Percentiles rank a stretch among this genome's conserved stretches.
Conservation (phyloP, 2,329 filamentous ascomycete genomes). For the Microdochium bolleyi region DNA sequence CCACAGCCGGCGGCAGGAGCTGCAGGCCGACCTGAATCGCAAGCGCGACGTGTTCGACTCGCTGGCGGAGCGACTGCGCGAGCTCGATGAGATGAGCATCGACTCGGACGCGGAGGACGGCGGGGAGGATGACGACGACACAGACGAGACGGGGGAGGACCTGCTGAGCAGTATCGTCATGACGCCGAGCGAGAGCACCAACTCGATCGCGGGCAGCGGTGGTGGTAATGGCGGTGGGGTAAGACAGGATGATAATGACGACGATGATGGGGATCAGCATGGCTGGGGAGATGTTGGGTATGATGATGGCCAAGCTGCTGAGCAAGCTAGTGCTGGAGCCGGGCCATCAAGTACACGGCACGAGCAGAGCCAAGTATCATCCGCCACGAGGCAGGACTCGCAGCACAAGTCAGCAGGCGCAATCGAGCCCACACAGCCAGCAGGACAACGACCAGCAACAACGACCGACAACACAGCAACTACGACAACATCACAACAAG, state of each 20-base stretch:
- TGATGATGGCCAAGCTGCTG: neutral
- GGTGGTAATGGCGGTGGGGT: neutral
- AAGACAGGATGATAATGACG: neutral
- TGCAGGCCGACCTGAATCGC: slow-evolving; percentile 54
- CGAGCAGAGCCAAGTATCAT: neutral
- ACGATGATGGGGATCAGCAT: neutral
- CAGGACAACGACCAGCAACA: neutral
- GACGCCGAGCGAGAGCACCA: slow-evolving; percentile 45
- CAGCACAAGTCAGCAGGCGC: neutral
- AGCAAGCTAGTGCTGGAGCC: neutral
- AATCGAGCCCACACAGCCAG: neutral
- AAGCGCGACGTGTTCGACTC: slow-evolving; percentile 61
- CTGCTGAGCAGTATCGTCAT: slow-evolving; percentile 45
- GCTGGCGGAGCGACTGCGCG: slow-evolving; percentile 57
- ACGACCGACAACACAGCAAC: neutral
- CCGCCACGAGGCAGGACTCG: neutral
- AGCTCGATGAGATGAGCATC: slow-evolving; percentile 54
- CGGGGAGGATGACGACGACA: slow-evolving; percentile 31
- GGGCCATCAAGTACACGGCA: neutral
- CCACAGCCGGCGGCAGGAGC: slow-evolving; percentile 47
- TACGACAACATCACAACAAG: slow-evolving; percentile 18
- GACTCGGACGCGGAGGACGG: slow-evolving; percentile 26
- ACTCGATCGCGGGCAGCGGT: slow-evolving; percentile 19
- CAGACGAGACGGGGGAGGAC: slow-evolving; percentile 46
- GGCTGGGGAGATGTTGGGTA: neutral